Conservation (phyloP, 257 asterid species). For the Perilla frutescens region DNA sequence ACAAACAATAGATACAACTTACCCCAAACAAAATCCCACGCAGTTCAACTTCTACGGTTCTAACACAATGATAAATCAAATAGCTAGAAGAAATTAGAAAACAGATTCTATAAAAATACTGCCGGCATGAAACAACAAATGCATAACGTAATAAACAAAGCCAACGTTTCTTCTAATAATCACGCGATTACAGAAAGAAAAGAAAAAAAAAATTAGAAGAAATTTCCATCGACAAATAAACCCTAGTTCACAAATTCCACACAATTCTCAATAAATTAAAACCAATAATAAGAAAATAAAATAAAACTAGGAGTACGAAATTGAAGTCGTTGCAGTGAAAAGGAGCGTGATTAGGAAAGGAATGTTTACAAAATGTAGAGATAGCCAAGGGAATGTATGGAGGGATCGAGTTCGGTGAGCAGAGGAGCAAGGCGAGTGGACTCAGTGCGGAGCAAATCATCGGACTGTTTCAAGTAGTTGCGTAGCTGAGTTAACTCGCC, state of each 20-base stretch:
- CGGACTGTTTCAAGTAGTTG: slow-evolving; percentile 68
- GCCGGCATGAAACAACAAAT: slow-evolving; percentile 1
- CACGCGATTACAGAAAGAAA: slow-evolving; percentile 7
- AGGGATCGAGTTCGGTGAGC: slow-evolving; percentile 74
- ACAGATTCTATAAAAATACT: neutral
- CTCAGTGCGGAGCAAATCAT: slow-evolving; percentile 70
- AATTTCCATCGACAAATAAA: slow-evolving; percentile 18
- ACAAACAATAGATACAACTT: neutral
- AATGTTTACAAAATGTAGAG: slow-evolving; percentile 68
- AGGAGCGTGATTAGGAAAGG: neutral
- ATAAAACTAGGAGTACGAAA: neutral
- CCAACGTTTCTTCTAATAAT: neutral
- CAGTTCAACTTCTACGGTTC: neutral
- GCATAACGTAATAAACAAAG: neutral
- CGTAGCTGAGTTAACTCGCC: slow-evolving; percentile 71
- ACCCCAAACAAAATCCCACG: neutral
- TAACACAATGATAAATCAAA: slow-evolving; percentile 3
- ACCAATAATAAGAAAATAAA: neutral
- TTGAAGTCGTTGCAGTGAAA: neutral
- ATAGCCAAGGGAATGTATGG: slow-evolving; percentile 79
- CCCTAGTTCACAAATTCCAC: slow-evolving; percentile 34
- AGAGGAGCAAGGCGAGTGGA: slow-evolving; percentile 59
- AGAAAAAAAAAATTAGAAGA: neutral
- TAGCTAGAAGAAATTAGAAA: slow-evolving; percentile 3
- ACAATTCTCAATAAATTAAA: slow-evolving; percentile 3